phyloP scores from a whole-genome alignment of 495 filamentous ascomycete species.

The Elasticomyces elasticus region DNA sequence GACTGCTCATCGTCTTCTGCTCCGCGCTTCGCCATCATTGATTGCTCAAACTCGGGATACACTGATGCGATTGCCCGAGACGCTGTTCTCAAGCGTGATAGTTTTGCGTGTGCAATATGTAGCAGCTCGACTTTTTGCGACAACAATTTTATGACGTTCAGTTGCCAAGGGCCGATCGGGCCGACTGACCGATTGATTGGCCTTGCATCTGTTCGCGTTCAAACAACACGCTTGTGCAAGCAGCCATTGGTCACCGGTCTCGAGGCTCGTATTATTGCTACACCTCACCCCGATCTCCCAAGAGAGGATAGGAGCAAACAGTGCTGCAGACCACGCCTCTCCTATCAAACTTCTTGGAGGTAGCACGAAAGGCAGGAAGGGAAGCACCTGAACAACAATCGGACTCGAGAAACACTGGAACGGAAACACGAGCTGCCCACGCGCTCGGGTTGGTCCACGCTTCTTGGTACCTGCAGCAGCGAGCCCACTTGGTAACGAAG shows the following conservation, averaged over 20 bases:
- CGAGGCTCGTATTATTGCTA: neutral
- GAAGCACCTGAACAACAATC: neutral
- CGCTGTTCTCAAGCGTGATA: slow-evolving; percentile 9
- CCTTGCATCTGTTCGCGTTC: neutral
- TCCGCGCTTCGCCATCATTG: slow-evolving; percentile 35
- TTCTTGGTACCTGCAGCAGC: slow-evolving; percentile 1
- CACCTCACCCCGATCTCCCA: neutral
- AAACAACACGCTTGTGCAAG: neutral
- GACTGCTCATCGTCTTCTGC: slow-evolving; percentile 30
- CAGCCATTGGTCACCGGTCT: slow-evolving; percentile 3
- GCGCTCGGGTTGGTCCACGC: neutral
- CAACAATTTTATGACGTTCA: too few species aligned
- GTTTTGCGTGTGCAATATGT: neutral
- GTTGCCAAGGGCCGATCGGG: too few species aligned
- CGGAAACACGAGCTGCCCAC: slow-evolving; percentile 1
- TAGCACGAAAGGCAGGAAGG: neutral
- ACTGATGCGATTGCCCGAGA: slow-evolving; percentile 18
- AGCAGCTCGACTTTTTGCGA: slow-evolving; percentile 5
- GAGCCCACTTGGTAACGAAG: neutral
- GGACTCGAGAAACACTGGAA: neutral
- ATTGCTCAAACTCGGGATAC: slow-evolving; percentile 12
- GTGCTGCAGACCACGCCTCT: too few species aligned
- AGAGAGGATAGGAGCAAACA: neutral
- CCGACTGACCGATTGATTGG: too few species aligned
- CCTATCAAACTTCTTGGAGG: neutral